Percentiles rank a stretch among this genome's conserved stretches.
Evolutionary conservation across 352 stramenopile genomes (phyloP).

Genomic region (Nannochloropsis limnetica): DNA sequence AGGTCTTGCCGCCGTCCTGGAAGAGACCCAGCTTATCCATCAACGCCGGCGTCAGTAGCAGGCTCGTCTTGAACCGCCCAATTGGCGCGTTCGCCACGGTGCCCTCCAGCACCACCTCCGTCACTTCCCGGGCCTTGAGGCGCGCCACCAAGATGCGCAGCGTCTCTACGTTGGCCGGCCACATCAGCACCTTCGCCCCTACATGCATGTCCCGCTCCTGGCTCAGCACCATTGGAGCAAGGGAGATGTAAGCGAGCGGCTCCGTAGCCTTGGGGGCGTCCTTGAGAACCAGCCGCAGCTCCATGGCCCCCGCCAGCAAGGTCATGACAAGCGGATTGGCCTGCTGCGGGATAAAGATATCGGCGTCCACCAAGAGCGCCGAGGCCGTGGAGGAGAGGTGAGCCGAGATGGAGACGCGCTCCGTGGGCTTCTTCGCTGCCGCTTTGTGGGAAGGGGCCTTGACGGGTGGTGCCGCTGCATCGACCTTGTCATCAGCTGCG

Average conservation of each 20-base stretch:
- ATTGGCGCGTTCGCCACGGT: background rate
- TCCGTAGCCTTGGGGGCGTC: background rate
- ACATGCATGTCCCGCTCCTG: slow-evolving; percentile 29
- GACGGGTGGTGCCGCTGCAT: background rate
- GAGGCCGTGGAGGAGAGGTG: background rate
- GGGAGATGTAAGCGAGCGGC: background rate
- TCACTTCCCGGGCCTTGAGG: background rate
- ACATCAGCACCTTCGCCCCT: background rate
- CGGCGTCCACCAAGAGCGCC: background rate
- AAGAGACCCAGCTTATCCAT: background rate
- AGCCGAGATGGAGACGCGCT: background rate
- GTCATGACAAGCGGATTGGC: slow-evolving; percentile 32
- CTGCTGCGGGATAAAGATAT: slow-evolving; percentile 4
- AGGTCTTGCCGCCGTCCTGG: background rate
- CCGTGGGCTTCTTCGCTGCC: background rate
- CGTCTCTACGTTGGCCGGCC: background rate
- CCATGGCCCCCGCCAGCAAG: slow-evolving; percentile 3
- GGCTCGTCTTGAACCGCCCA: slow-evolving; percentile 4
- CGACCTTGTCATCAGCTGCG: background rate
- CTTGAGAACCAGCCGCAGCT: background rate
- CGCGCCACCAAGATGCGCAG: slow-evolving; percentile 2
- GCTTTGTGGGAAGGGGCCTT: background rate
- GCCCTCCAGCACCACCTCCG: slow-evolving; percentile 21
- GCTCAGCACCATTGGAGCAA: slow-evolving; percentile 6
- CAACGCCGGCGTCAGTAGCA: slow-evolving; percentile 26